phyloP scores from a whole-genome alignment of 116 monocot species.

The Trichopus zeylanicus region DNA sequence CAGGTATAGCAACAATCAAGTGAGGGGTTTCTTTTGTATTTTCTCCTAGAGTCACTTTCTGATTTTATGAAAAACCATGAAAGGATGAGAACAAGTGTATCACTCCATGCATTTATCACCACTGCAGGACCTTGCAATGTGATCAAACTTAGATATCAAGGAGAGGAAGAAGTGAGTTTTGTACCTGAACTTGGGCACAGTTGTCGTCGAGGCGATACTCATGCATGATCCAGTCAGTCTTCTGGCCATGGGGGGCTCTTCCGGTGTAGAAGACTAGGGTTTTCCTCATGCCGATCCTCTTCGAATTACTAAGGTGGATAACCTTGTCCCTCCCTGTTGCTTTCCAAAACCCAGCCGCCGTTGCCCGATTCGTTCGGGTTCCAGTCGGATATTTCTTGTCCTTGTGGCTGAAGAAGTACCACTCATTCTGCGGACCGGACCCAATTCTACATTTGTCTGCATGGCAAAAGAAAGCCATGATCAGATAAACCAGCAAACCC shows the following conservation, averaged over 20 bases:
- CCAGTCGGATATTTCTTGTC: conserved; percentile 98
- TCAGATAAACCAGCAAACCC: too few relatives aligned
- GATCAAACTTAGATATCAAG: not conserved
- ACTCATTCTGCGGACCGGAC: conserved; percentile 76
- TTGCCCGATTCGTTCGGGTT: conserved; percentile 81
- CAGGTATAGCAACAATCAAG: too few relatives aligned
- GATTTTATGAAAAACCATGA: too few relatives aligned
- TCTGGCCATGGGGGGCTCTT: conserved; percentile 90
- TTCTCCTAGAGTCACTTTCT: too few relatives aligned
- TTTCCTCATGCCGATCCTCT: conserved; percentile 93
- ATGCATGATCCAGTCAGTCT: conserved; percentile 99
- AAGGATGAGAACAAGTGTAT: too few relatives aligned
- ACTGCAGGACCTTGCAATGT: too few relatives aligned
- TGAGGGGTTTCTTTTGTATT: too few relatives aligned
- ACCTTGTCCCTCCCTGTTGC: conserved; percentile 92
- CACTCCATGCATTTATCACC: too few relatives aligned
- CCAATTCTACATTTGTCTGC: conserved; percentile 88
- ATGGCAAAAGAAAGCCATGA: not conserved
- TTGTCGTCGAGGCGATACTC: conserved; percentile 83
- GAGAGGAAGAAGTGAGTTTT: not conserved
- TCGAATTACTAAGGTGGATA: conserved; percentile 55
- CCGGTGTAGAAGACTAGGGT: conserved; percentile 96
- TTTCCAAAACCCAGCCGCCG: conserved; percentile 90
- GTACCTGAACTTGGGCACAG: conserved; percentile 36
- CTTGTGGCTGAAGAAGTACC: conserved; percentile 98